Evolutionary conservation across 129 eudicot species (phyloP).

Genomic region (Flaveria brownii): DNA sequence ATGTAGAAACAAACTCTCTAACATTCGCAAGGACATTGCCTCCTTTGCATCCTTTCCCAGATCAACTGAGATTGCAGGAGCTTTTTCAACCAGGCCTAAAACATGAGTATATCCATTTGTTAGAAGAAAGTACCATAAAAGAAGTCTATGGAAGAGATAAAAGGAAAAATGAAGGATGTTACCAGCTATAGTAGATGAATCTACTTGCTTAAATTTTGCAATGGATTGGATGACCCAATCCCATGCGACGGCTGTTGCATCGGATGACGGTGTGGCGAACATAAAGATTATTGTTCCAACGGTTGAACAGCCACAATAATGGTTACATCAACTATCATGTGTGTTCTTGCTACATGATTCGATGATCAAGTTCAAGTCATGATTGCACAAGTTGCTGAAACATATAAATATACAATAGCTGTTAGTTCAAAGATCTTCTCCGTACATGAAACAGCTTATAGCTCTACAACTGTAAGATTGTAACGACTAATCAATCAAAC

Average conservation of each 20-base stretch:
- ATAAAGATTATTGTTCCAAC: slow-evolving; percentile 27
- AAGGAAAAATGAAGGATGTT: background rate
- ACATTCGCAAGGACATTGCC: slow-evolving; percentile 46
- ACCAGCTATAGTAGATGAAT: slow-evolving; percentile 34
- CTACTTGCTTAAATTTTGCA: slow-evolving; percentile 28
- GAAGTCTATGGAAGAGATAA: background rate
- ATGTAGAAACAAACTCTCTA: slow-evolving; percentile 45
- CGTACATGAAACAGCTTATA: too few species aligned
- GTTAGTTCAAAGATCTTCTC: background rate
- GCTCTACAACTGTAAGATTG: background rate
- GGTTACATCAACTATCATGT: slow-evolving; percentile 14
- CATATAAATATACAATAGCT: background rate
- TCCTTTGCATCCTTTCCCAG: slow-evolving; percentile 61
- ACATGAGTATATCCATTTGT: background rate
- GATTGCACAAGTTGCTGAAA: slow-evolving; percentile 3
- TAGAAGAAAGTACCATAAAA: background rate
- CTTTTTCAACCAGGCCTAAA: slow-evolving; percentile 49
- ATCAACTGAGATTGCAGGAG: slow-evolving; percentile 47
- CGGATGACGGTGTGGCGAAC: slow-evolving; percentile 18
- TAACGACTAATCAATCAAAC: background rate
- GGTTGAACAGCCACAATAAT: slow-evolving; percentile 17
- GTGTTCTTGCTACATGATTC: slow-evolving; percentile 11
- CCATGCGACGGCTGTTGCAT: slow-evolving; percentile 31
- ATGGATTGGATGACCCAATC: slow-evolving; percentile 40
- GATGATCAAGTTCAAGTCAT: background rate